phyloP scores from a whole-genome alignment of 495 filamentous ascomycete species.

The Viridothelium virens region DNA sequence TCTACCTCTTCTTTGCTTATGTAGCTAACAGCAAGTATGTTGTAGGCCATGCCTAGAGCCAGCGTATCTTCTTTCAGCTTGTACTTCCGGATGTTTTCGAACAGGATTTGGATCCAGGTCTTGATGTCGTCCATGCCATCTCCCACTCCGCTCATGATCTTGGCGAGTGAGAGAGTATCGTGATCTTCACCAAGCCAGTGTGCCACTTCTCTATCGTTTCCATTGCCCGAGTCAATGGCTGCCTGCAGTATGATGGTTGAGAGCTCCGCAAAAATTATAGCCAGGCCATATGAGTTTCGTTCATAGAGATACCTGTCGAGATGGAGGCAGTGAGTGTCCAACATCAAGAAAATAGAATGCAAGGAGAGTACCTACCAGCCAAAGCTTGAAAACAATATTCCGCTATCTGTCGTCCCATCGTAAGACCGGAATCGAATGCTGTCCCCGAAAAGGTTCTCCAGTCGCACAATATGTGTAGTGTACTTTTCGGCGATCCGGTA shows the following conservation, averaged over 20 bases:
- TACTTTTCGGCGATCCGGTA: constrained; percentile 1
- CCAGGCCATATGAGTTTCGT: background rate
- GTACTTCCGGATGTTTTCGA: constrained; percentile 7
- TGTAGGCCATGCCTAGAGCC: constrained; percentile 6
- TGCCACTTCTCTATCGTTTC: background rate
- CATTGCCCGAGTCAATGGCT: background rate
- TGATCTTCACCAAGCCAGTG: constrained; percentile 10
- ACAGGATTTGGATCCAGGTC: constrained; percentile 1
- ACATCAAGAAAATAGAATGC: background rate
- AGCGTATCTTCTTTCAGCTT: background rate
- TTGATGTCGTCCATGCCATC: constrained; percentile 5
- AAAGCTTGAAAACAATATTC: constrained; percentile 4
- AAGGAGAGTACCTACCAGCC: background rate
- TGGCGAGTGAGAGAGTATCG: background rate
- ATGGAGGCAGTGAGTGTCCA: background rate
- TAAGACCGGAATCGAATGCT: background rate
- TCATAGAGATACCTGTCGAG: background rate
- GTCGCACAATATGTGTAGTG: constrained; percentile 1
- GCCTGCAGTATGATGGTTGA: background rate
- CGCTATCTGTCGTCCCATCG: background rate
- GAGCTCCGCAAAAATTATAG: background rate
- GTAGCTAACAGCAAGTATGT: background rate
- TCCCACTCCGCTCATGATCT: background rate
- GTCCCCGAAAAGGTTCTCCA: background rate
- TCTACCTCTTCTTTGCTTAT: constrained; percentile 1